These are phyloP conservation scores for Trametes sanguinea DNA, from an alignment of 768 basidiomycete species.

Conservation along the genomic window DNA sequence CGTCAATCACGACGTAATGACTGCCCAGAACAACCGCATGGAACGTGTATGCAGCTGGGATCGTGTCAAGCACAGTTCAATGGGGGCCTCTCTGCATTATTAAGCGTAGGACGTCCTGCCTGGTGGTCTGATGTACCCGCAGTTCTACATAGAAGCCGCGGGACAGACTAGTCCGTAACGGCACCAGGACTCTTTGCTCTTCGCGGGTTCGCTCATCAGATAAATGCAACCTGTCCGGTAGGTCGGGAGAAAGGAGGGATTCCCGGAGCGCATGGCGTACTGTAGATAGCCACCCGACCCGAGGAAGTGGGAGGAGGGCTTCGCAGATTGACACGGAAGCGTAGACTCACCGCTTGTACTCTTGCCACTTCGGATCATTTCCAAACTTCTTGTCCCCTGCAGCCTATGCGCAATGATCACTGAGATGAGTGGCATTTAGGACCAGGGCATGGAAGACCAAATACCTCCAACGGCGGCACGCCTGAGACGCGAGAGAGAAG, in stretches of 20 bases:
- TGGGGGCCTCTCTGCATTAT: too few species aligned
- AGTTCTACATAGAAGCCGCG: too few species aligned
- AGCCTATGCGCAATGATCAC: constrained; percentile 25
- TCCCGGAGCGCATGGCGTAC: neutral
- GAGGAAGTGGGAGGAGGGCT: too few species aligned
- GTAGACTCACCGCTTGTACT: constrained; percentile 55
- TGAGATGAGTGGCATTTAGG: too few species aligned
- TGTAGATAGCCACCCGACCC: too few species aligned
- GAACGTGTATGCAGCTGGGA: too few species aligned
- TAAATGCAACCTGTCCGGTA: neutral
- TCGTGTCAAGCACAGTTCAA: too few species aligned
- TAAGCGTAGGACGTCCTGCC: too few species aligned
- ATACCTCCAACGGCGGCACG: constrained; percentile 67
- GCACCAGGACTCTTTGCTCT: neutral
- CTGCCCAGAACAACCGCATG: too few species aligned
- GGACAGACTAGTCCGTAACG: too few species aligned
- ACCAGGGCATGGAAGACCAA: constrained; percentile 3
- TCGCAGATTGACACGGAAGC: neutral
- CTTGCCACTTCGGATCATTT: constrained; percentile 53
- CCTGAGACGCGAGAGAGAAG: constrained; percentile 65
- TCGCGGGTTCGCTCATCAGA: neutral
- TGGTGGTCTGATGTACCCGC: too few species aligned
- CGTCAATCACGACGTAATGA: neutral
- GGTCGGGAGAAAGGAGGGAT: too few species aligned
- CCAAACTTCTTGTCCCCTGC: constrained; percentile 57